Evolutionary conservation across 1,284 basidiomycete species (phyloP), one percentile per base, ranked within the genome.

Genomic region (Ganoderma resinaceum): DNA sequence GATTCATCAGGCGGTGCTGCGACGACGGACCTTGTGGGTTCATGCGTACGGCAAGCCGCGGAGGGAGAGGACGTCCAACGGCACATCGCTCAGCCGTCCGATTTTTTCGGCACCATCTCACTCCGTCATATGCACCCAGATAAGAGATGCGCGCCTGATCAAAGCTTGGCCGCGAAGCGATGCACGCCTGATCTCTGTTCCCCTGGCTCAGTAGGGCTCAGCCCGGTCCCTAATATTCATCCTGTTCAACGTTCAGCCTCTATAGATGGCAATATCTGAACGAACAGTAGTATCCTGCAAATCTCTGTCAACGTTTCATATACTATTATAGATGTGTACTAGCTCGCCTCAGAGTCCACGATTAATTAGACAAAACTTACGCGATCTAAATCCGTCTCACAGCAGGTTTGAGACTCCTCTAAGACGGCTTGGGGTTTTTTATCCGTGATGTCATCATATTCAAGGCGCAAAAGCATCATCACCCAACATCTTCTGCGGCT

Each of bases 201-300:
- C 46, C 46, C 46, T 49, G 46, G 46, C 16, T n/a, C n/a, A n/a
- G n/a, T n/a, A n/a, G n/a, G n/a, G n/a, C 23, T 46, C 43, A 46
- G 49, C 23, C 23, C 23, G 23, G 49, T 9, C 52, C 49, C 49
- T 26, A 16, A 16, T 26, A 53, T 53, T 14, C 49, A 53, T n/a
- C 9, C 31, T 29, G 53, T 33, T 31, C 29, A 33, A 18, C 53
- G n/a, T n/a, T n/a, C n/a, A n/a, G n/a, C n/a, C n/a, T 31, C 53
- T 14, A 12, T 16, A 49, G n/a, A 55, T 33, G 53, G 3, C 11
- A 29, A 55, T 55, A 18, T 23, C 5, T 33, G 29, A 8, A 31
- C 31, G 53, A n/a, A n/a, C n/a, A n/a, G n/a, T n/a, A n/a, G n/a
- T n/a, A 33, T 20, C 55, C 55, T 58, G 55, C 33, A 58, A 58